Conservation (phyloP, 768 basidiomycete species). For the Mycena capillaripes region DNA sequence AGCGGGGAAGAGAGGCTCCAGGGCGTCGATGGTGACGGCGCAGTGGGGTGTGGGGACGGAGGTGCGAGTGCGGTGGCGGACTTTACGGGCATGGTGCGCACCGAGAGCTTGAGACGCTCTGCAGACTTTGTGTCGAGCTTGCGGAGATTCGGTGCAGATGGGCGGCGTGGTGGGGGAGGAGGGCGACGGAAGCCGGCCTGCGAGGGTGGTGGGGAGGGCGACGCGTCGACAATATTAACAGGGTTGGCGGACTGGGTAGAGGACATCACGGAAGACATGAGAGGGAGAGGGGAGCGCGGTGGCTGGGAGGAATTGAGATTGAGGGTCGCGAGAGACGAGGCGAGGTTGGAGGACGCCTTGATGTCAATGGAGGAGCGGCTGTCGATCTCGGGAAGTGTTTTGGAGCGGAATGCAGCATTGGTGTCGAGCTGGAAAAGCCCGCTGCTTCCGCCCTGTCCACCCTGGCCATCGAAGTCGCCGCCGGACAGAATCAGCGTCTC, state of each 20-base stretch:
- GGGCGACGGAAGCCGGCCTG: constrained; percentile 67
- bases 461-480: constrained; percentile 43
- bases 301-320: constrained; percentile 31
- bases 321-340: constrained; percentile 46
- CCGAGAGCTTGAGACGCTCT: constrained; percentile 62
- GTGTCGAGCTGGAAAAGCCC: constrained; percentile 83
- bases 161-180: constrained; percentile 67
- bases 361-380: constrained; percentile 38
- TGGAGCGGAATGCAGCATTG: constrained; percentile 62
- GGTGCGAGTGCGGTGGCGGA: constrained; percentile 52
- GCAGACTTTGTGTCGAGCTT: constrained; percentile 65
- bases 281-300: constrained; percentile 65
- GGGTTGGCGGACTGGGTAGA: constrained; percentile 46
- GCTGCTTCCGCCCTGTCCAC: constrained; percentile 50
- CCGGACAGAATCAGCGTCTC: constrained; percentile 64
- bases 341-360: constrained; percentile 51
- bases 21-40: constrained; percentile 66
- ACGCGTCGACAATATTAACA: constrained; percentile 55
- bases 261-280: constrained; percentile 66
- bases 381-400: constrained; percentile 72
- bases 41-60: constrained; percentile 65
- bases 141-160: constrained; percentile 74
- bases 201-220: constrained; percentile 79
- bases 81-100: constrained; percentile 70
- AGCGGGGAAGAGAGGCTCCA: constrained; percentile 54